phyloP scores from a whole-genome alignment of 2,329 filamentous ascomycete genomes.

The Fusarium napiforme region DNA sequence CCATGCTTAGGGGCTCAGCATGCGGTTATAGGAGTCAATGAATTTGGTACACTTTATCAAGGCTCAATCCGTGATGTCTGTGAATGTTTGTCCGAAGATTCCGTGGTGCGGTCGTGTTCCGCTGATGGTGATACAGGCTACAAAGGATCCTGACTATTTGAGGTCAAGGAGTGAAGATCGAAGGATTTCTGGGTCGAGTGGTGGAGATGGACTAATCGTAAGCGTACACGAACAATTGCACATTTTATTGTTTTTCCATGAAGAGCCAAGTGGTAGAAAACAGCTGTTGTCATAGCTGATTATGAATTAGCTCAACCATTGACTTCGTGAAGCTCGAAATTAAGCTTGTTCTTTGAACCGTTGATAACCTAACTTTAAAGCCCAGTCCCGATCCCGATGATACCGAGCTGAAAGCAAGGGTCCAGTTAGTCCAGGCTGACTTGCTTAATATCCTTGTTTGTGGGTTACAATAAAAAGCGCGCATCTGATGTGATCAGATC shows the following conservation, averaged over 20 bases:
- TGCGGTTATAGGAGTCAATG: constrained; percentile 21
- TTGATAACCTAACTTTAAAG: not conserved
- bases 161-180: not conserved
- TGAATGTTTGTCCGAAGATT: not conserved
- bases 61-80: not conserved
- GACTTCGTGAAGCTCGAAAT: not conserved
- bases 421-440: not conserved
- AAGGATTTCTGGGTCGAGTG: not conserved
- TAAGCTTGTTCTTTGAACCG: constrained; percentile 2
- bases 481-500: not conserved
- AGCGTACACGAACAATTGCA: not conserved
- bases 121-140: not conserved
- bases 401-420: constrained; percentile 22
- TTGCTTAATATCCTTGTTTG: not conserved
- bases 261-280: not conserved
- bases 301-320: not conserved
- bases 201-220: not conserved
- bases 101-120: not conserved
- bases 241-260: not conserved
- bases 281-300: no score
- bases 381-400: constrained; percentile 19
- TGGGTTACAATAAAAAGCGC: constrained; percentile 7
- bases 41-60: constrained; percentile 1
- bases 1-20: constrained; percentile 19
- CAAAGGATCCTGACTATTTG: not conserved